phyloP scores from a whole-genome alignment of 164 flowering plant species.

The Aristolochia californica region DNA sequence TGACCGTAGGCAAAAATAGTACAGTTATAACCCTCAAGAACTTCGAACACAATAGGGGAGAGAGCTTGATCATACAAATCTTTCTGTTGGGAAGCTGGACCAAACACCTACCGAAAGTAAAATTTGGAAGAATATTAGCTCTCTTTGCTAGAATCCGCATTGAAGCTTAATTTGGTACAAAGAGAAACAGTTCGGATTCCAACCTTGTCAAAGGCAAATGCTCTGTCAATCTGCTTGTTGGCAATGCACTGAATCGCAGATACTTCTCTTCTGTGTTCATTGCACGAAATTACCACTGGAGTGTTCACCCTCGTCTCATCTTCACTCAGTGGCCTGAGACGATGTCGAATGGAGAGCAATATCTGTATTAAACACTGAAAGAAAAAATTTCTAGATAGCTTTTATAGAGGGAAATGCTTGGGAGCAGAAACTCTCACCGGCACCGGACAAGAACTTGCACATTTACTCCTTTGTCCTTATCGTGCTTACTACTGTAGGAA shows the following conservation, averaged over 20 bases:
- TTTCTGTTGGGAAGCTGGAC: conserved; percentile 65
- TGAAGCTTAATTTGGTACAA: background rate
- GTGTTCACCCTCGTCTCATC: conserved; percentile 71
- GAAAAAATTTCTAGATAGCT: background rate
- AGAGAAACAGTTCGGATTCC: background rate
- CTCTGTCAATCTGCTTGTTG: conserved; percentile 91
- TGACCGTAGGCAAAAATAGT: conserved; percentile 87
- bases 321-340: conserved; percentile 77
- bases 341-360: conserved; percentile 3
- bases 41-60: conserved; percentile 74
- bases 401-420: background rate
- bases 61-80: conserved; percentile 60
- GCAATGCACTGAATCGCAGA: conserved; percentile 79
- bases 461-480: conserved; percentile 91
- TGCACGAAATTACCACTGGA: conserved; percentile 83
- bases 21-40: conserved; percentile 80
- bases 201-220: conserved; percentile 92
- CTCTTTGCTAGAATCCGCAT: background rate
- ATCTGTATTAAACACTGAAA: background rate
- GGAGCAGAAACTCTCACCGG: conserved; percentile 38
- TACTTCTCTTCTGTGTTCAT: conserved; percentile 84
- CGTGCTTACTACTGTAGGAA: conserved; percentile 36
- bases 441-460: conserved; percentile 92
- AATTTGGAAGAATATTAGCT: background rate
- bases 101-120: conserved; percentile 51